Evolutionary conservation across 768 basidiomycete genomes (phyloP).

Genomic region (Pleurotus citrinopileatus): DNA sequence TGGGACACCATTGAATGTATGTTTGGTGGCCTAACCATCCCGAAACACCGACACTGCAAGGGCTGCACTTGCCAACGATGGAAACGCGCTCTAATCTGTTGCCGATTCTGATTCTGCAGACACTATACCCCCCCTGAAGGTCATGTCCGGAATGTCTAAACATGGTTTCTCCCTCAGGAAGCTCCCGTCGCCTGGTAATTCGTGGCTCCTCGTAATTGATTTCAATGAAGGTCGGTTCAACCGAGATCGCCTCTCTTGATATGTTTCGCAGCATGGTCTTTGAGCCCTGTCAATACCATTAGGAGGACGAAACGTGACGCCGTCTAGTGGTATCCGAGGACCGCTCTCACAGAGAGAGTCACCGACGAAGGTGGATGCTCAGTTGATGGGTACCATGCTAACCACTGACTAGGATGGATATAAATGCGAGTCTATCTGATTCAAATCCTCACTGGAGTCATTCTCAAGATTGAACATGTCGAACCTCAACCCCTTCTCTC

Average conservation of each 20-base stretch:
- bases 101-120: background rate
- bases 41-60: background rate
- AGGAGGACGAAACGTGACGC: conserved; percentile 2
- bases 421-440: no score
- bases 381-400: background rate
- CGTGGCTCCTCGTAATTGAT: background rate
- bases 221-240: no score
- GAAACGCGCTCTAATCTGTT: background rate
- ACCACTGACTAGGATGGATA: background rate
- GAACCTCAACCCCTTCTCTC: conserved; percentile 32
- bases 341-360: no score
- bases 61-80: background rate
- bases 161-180: background rate
- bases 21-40: background rate
- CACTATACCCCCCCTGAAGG: no score
- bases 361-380: no score
- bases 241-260: conserved; percentile 1
- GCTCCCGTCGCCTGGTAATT: background rate
- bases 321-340: no score
- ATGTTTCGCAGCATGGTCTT: background rate
- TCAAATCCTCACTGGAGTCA: no score
- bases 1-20: background rate
- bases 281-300: background rate
- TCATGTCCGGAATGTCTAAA: background rate
- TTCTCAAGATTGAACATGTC: background rate